Conservation (phyloP, 2,329 filamentous ascomycete species). For the Fusarium secorum region DNA sequence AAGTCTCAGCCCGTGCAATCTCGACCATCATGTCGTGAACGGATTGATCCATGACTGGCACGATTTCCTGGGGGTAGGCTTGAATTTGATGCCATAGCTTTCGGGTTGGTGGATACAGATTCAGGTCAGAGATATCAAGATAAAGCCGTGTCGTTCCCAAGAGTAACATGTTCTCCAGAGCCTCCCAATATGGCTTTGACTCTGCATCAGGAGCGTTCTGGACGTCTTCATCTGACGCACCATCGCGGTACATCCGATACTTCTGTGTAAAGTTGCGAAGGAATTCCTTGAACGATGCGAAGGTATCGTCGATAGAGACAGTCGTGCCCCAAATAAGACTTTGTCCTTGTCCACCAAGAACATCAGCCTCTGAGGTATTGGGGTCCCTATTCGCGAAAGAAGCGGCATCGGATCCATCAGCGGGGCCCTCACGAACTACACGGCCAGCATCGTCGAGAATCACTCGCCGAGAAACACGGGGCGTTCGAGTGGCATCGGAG, state of each 20-base stretch:
- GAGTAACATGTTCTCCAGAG: constrained; percentile 89
- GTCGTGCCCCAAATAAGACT: constrained; percentile 97
- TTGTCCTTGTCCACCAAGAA: constrained; percentile 80
- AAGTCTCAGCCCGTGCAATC: constrained; percentile 81
- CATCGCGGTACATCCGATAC: constrained; percentile 91
- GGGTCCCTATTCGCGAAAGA: constrained; percentile 73
- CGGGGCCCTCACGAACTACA: constrained; percentile 62
- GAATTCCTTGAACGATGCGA: constrained; percentile 89
- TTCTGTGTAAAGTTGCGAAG: constrained; percentile 90
- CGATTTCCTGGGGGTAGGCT: constrained; percentile 93
- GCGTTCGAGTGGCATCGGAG: constrained; percentile 73
- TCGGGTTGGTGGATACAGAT: constrained; percentile 87
- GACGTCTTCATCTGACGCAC: constrained; percentile 79
- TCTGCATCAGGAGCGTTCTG: constrained; percentile 74
- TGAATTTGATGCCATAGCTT: constrained; percentile 97
- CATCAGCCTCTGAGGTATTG: constrained; percentile 90
- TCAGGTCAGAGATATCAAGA: constrained; percentile 86
- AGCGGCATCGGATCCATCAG: constrained; percentile 64
- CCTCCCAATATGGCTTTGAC: constrained; percentile 82
- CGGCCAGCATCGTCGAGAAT: constrained; percentile 67
- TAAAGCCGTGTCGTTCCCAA: constrained; percentile 86
- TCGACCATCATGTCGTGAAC: constrained; percentile 95
- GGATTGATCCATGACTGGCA: constrained; percentile 94
- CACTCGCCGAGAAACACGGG: constrained; percentile 61
- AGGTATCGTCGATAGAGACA: constrained; percentile 89